Conservation (phyloP, 2,329 filamentous ascomycete species). For the Rhynchosporium agropyri region DNA sequence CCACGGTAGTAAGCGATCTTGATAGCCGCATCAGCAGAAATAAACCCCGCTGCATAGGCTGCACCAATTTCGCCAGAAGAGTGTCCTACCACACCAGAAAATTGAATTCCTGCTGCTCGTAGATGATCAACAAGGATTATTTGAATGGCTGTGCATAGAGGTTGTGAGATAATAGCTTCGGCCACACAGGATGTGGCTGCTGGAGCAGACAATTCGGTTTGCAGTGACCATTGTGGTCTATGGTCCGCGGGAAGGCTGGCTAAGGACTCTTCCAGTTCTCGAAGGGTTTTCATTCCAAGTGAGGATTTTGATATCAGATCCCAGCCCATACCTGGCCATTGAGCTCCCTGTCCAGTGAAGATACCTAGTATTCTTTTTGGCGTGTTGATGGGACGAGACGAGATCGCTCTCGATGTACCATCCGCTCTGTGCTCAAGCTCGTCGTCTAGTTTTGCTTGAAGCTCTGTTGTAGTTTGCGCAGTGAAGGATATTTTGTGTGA, state of each 20-base stretch:
- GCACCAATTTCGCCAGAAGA: conserved; percentile 54
- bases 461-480: conserved; percentile 17
- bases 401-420: conserved; percentile 8
- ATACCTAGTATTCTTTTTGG: conserved; percentile 21
- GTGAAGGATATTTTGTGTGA: conserved; percentile 22
- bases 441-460: conserved; percentile 19
- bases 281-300: conserved; percentile 17
- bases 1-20: conserved; percentile 50
- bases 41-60: conserved; percentile 48
- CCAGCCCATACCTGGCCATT: conserved; percentile 34
- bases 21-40: conserved; percentile 41
- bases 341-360: conserved; percentile 38
- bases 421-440: conserved; percentile 19
- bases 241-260: conserved; percentile 30
- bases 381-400: conserved; percentile 9
- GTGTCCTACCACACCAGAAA: conserved; percentile 47
- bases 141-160: conserved; percentile 52
- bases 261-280: conserved; percentile 32
- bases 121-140: conserved; percentile 50
- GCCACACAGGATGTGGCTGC: conserved; percentile 27
- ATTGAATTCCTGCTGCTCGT: conserved; percentile 46
- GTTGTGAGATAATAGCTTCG: conserved; percentile 44
- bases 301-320: conserved; percentile 29
- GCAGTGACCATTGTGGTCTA: conserved; percentile 28
- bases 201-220: conserved; percentile 31